phyloP scores from a whole-genome alignment of 768 basidiomycete genomes.

The Leccinum subtestaceum region DNA sequence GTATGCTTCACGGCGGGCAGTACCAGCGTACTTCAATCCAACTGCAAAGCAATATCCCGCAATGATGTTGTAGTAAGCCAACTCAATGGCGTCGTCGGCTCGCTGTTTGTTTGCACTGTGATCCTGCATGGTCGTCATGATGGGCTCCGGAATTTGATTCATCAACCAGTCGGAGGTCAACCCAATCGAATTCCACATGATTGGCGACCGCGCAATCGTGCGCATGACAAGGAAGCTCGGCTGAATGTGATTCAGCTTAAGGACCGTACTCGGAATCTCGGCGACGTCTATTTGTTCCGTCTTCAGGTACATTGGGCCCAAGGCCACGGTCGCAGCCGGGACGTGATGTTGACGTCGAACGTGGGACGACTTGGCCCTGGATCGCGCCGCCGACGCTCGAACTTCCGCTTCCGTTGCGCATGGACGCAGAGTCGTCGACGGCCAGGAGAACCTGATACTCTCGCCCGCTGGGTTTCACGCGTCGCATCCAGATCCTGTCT shows the following conservation, averaged over 20 bases:
- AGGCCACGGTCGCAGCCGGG: slow-evolving; percentile 87
- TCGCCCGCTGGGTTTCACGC: slow-evolving; percentile 88
- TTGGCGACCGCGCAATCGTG: slow-evolving; percentile 70
- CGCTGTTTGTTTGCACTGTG: slow-evolving; percentile 42
- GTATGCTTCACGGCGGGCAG: slow-evolving; percentile 88
- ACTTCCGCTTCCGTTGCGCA: slow-evolving; percentile 43
- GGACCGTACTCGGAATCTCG: slow-evolving; percentile 76
- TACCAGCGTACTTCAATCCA: slow-evolving; percentile 91
- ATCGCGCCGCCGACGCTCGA: slow-evolving; percentile 36
- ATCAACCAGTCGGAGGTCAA: slow-evolving; percentile 74
- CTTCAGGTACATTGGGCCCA: slow-evolving; percentile 90
- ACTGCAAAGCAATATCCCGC: slow-evolving; percentile 91
- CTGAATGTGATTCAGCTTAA: slow-evolving; percentile 80
- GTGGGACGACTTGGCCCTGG: slow-evolving; percentile 36
- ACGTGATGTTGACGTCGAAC: slow-evolving; percentile 61
- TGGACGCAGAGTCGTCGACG: slow-evolving; percentile 94
- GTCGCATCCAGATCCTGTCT: slow-evolving; percentile 97
- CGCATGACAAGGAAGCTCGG: slow-evolving; percentile 85
- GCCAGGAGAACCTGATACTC: slow-evolving; percentile 96
- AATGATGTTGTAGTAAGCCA: slow-evolving; percentile 90
- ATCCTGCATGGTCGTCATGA: slow-evolving; percentile 58
- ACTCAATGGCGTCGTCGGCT: slow-evolving; percentile 70
- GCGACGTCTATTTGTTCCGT: slow-evolving; percentile 84
- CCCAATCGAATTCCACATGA: slow-evolving; percentile 81
- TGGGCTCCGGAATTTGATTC: slow-evolving; percentile 65